Base-by-base conservation (phyloP, 352 stramenopile genomes). In the Phytophthora multivora region DNA sequence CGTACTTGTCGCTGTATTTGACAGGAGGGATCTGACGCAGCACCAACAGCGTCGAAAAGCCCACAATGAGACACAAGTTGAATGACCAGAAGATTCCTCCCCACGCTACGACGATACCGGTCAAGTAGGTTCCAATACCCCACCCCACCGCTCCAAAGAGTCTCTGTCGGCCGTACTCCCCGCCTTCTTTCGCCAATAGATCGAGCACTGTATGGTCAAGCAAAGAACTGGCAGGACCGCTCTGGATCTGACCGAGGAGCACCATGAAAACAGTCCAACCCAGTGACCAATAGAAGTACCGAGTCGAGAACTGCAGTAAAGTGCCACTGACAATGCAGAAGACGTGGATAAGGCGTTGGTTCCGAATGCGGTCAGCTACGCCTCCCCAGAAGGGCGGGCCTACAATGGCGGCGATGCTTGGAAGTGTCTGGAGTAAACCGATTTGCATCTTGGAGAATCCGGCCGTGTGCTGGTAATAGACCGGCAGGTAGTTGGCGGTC, bases 131-230 rank as follows among this genome's bases (percentile, higher is more conserved):
- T 31, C 66, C 64, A 18, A 69, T 45, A 18, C 83, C 83, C 61
- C 75, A 92, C 19, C 83, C 83, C 4, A 92, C 69, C 0, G 83
- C 75, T 19, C 80, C 80, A 57, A 88, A 90, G 39, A 92, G 77
- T 11, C 83, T 74, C 63, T 92, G 83, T 61, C 86, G 86, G 52
- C 83, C 83, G 53, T 92, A 92, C 45, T 90, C 80, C 8, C 80
- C 80, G 23, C 83, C 83, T 46, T 81, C 66, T 45, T 81, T 81
- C 23, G 64, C 56, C 33, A 92, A 65, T 48, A 90, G 57, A 30
- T 85, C 60, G 15, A 92, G 70, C 31, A 90, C 69, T 5, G 80
- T 73, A 54, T 89, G 79, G 63, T 92, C 83, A 18, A 90, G 66
- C 45, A 92, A 54, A 42, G 83, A 86, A n/a, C 77, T 63, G 1